Base-by-base conservation (phyloP, 2,329 filamentous ascomycete species). In the Myriosclerotinia duriaeana region DNA sequence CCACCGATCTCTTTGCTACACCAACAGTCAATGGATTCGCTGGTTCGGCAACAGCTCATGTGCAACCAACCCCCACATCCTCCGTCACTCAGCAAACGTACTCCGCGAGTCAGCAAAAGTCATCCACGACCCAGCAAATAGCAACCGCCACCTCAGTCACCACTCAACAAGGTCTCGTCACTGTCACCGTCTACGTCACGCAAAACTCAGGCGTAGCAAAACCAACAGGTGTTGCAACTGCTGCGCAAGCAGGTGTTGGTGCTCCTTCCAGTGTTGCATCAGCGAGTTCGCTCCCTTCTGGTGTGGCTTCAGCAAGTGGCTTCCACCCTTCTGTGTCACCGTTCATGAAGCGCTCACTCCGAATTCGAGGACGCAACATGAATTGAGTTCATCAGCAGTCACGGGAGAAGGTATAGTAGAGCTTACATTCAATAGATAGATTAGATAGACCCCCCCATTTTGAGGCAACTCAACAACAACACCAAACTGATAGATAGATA, bases 1-100 rank as follows among this genome's bases (percentile, higher is more conserved):
- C 58, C 34, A 63, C 65, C 8, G 42, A 63, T 26, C 34, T 63
- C 14, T 63, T 55, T n/a, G 65, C 65, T 36, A 54, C 44, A 3
- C 58, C 65, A 44, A 65, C 64, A 20, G 46, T 14, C 12, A 5
- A 38, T 20, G 26, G 8, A 40, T 11, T 42, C 12, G 46, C 56
- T 38, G 52, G 30, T 53, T n/a, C 40, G 15, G n/a, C 48, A 44
- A 55, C 60, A 55, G 26, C 60, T 22, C 48, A 63, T 30, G 48
- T 44, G 36, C 60, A 53, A 17, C 60, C 60, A 30, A 55, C 48
- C 20, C 44, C 17, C 14, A 26, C 36, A 53, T 38, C 38, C 15
- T 53, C 60, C n/a, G 17, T 26, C 20, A 26, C 44, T 36, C 58
- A 50, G 44, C 58, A 60, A 60, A 46, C 22, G 7, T 17, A 44